Base-by-base conservation (phyloP, 805 yeast genomes). In the Kluyveromyces siamensis region DNA sequence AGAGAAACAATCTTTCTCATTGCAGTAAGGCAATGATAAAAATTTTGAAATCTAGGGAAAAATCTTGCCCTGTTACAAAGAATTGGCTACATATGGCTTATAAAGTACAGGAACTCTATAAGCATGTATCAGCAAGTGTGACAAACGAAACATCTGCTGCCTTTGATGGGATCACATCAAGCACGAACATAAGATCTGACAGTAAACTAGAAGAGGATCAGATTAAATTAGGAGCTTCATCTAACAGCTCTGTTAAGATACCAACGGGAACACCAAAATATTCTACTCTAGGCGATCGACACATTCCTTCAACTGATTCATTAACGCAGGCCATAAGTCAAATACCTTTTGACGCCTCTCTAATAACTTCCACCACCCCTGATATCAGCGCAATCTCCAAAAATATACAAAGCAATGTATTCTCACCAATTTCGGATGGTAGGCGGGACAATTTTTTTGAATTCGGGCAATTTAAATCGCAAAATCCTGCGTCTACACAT, bases 1-100 rank as follows among this genome's bases (percentile, higher is more conserved):
- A 37, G 25, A 37, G 35, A 21, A 44, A 30, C 8, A 35, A 27
- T 21, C 37, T 49, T 16, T 14, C 25, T 21, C 40, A 41, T 21
- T 45, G 48, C 27, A 45, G 46, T 37, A 27, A 35, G 14, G 19
- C 10, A 7, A 33, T 44, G 38, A 16, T 49, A 14, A 21, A 38
- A 16, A 19, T 49, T 27, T 36, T 49, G 30, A 41, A 45, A 30
- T 37, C 43, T 38, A 45, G 44, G 36, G 51, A 49, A 25, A 36
- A 38, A 5, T 21, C 27, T 9, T 45, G 44, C 37, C 27, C 21
- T 2, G 46, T 42, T 13, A 41, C 51, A 18, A 45, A 45, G 17
- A 49, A 41, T 35, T 49, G 51, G 51, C 25, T 49, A 19, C 45
- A 39, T 21, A 46, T 45, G 35, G 46, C 40, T 16, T 35, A 45